Percentiles rank a stretch among this genome's conserved stretches.
Evolutionary conservation across 2,329 filamentous ascomycete genomes (phyloP).

Genomic region (Ascocoryne sarcoides): DNA sequence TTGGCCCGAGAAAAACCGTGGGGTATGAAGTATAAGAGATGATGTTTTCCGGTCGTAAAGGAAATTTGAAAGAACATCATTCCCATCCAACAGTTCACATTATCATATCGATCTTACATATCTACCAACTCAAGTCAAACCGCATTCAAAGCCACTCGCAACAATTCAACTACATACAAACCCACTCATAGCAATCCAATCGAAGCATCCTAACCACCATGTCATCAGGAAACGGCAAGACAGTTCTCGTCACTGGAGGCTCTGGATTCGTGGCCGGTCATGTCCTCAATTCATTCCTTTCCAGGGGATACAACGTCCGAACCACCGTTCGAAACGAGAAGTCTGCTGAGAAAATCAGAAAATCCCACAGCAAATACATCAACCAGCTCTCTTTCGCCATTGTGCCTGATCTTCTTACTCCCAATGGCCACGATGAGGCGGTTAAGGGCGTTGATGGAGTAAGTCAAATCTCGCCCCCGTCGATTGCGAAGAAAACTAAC

Average conservation of each 20-base stretch:
- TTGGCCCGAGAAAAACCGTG: too few species aligned
- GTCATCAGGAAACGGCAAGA: slow-evolving; percentile 13
- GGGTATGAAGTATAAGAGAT: too few species aligned
- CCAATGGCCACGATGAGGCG: slow-evolving; percentile 58
- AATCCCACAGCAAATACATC: slow-evolving; percentile 30
- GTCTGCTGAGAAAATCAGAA: slow-evolving; percentile 36
- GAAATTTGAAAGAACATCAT: too few species aligned
- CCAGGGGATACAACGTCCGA: slow-evolving; percentile 30
- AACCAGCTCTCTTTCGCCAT: slow-evolving; percentile 35
- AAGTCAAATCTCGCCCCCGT: slow-evolving; percentile 12
- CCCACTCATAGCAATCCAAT: too few species aligned
- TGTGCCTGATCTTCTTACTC: slow-evolving; percentile 61
- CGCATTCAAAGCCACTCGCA: too few species aligned
- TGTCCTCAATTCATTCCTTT: slow-evolving; percentile 37
- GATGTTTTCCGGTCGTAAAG: too few species aligned
- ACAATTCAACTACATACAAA: too few species aligned
- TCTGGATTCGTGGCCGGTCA: slow-evolving; percentile 45
- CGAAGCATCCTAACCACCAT: not conserved
- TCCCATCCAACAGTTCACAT: too few species aligned
- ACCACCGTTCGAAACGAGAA: slow-evolving; percentile 36
- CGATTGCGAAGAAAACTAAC: slow-evolving; percentile 1
- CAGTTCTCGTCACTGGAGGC: slow-evolving; percentile 28
- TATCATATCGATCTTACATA: too few species aligned
- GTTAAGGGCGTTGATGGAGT: slow-evolving; percentile 56
- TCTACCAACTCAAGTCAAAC: too few species aligned